Conservation (phyloP, 371 early-diverging fungal species). For the Apophysomyces trapeziformis region DNA sequence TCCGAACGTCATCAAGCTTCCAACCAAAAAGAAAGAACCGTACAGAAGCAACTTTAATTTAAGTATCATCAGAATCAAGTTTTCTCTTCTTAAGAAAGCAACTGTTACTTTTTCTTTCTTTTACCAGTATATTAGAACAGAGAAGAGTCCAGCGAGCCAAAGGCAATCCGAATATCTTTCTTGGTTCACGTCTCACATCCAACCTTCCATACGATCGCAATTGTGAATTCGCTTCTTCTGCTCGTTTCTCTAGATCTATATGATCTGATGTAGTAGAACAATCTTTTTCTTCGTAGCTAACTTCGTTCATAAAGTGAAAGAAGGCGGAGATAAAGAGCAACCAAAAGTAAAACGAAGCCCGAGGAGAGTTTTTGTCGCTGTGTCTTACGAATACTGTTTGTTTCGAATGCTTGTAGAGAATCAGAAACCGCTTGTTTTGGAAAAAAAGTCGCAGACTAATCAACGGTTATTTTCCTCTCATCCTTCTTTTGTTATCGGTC, state of each 20-base stretch:
- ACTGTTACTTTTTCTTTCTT: no score
- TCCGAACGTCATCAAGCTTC: constrained; percentile 19
- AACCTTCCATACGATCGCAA: constrained; percentile 15
- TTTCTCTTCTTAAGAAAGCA: no score
- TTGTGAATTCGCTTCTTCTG: not conserved
- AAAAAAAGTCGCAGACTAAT: not conserved
- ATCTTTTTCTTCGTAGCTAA: no score
- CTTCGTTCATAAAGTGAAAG: not conserved
- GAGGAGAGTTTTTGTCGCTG: not conserved
- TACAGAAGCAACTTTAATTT: constrained; percentile 20
- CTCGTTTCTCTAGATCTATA: not conserved
- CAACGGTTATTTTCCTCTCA: no score
- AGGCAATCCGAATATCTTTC: constrained; percentile 24
- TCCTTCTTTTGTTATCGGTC: no score
- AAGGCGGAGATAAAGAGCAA: not conserved
- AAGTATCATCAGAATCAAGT: no score
- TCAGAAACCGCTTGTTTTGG: not conserved
- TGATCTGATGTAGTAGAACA: no score
- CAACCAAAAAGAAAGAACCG: constrained; percentile 20
- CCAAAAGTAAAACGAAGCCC: not conserved
- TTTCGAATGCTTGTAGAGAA: not conserved
- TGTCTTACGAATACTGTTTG: not conserved
- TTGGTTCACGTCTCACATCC: constrained; percentile 18
- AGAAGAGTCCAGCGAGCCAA: constrained; percentile 26
- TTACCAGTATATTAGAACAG: constrained; percentile 20